phyloP scores from a whole-genome alignment of 2,329 filamentous ascomycete genomes.

The Aspergillus sp. region DNA sequence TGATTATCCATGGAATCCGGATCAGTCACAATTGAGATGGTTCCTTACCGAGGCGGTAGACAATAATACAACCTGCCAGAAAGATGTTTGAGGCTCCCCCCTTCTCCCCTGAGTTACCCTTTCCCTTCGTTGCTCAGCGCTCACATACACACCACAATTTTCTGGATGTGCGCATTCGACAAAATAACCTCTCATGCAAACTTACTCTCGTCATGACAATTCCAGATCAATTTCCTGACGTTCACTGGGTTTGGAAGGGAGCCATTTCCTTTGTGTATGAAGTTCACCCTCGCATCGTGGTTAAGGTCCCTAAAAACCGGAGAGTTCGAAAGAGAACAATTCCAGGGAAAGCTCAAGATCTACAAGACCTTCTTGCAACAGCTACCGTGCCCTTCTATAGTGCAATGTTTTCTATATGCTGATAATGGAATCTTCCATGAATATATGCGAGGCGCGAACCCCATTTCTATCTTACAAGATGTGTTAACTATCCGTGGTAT shows the following conservation, averaged over 20 bases:
- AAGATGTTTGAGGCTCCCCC: too few relatives aligned
- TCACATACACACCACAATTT: too few relatives aligned
- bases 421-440: conserved; percentile 30
- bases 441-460: conserved; percentile 28
- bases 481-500: too few relatives aligned
- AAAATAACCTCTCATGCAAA: too few relatives aligned
- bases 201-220: too few relatives aligned
- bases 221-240: conserved; percentile 12
- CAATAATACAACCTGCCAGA: too few relatives aligned
- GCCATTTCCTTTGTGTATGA: conserved; percentile 25
- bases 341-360: conserved; percentile 25
- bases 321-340: conserved; percentile 27
- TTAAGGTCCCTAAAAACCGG: conserved; percentile 23
- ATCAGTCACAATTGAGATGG: too few relatives aligned
- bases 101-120: too few relatives aligned
- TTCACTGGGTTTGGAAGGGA: conserved; percentile 22
- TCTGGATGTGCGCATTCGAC: too few relatives aligned
- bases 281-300: conserved; percentile 25
- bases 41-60: too few relatives aligned
- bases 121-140: too few relatives aligned
- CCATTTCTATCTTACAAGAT: conserved; percentile 8
- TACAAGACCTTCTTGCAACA: conserved; percentile 22
- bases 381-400: conserved; percentile 23
- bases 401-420: conserved; percentile 25
- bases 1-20: too few relatives aligned